Evolutionary conservation across 176 grass and related monocot species (phyloP), one percentile per base, ranked within the genome.

Genomic region (Oryza meridionalis): DNA sequence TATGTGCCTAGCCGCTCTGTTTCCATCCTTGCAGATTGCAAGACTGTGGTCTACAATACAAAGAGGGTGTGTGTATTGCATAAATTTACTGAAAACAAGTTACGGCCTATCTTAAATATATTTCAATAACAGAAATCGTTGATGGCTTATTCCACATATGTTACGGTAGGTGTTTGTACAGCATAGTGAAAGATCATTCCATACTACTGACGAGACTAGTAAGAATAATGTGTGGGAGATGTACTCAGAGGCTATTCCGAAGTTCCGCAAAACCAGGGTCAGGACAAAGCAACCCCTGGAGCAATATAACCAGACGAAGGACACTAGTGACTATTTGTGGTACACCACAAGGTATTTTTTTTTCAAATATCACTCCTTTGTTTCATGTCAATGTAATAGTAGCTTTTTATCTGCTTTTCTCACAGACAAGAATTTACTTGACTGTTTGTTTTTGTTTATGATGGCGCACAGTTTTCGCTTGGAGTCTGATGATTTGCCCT

Each of bases 261-360:
- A 58, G 64, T 84, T 72, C 25, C 69, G 43, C 1, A 46, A 85
- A 29, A 86, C 88, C 37, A 50, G 22, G 7, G 2, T 93, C 51
- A 85, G 83, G 87, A 22, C 80, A 76, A 49, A 79, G 40, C 70
- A 86, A 67, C 86, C 95, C 35, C 22, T 98, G 77, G 92, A 98
- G 65, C 84, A 91, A 61, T 93, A 88, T 83, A 90, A 98, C 65
- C 86, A 85, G 81, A 95, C 96, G 33, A 95, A 91, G 79, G 96
- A 98, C 43, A 78, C 19, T 13, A 90, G 67, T 75, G 96, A 98
- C 63, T 98, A 98, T 72, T 58, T 98, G 64, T 95, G 96, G 96
- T 98, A 95, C 65, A 88, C 85, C 46, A 98, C 92, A 76, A 95
- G 96, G 96, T 98, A 86, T 58, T 8, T 19, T 62, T 21, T 37